These are phyloP conservation scores for Dillenia suffruticosa DNA, from an alignment of 164 flowering plant genomes.

Conservation along the genomic window DNA sequence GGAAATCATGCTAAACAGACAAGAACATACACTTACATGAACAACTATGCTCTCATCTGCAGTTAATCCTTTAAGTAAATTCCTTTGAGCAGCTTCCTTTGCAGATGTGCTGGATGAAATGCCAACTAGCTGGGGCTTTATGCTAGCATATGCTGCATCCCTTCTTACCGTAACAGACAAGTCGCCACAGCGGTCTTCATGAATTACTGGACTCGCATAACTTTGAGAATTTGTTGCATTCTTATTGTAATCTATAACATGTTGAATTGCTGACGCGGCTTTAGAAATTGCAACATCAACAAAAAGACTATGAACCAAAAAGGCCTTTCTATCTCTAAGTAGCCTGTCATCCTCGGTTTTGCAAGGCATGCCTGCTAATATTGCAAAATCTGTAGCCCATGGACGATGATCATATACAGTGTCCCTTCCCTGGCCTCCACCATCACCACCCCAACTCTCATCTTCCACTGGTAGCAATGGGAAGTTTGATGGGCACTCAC, in stretches of 20 bases:
- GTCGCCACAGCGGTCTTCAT: conserved; percentile 69
- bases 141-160: conserved; percentile 35
- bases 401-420: conserved; percentile 58
- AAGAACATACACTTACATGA: conserved; percentile 52
- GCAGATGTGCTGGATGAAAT: conserved; percentile 23
- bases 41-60: conserved; percentile 87
- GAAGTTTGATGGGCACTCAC: conserved; percentile 52
- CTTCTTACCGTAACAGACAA: conserved; percentile 44
- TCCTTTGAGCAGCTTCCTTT: conserved; percentile 45
- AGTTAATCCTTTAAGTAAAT: conserved; percentile 82
- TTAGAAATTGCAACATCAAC: conserved; percentile 68
- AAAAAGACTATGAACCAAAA: conserved; percentile 79
- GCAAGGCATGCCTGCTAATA: conserved; percentile 76
- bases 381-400: conserved; percentile 89
- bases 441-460: conserved; percentile 94
- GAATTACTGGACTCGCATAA: conserved; percentile 27
- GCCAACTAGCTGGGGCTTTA: conserved; percentile 28
- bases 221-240: conserved; percentile 9
- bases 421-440: conserved; percentile 82
- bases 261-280: conserved; percentile 65
- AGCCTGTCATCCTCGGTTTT: conserved; percentile 93
- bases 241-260: conserved; percentile 32
- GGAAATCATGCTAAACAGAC: not conserved
- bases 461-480: conserved; percentile 75
- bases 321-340: conserved; percentile 83